phyloP scores from a whole-genome alignment of 768 basidiomycete genomes.

The Hericium coralloides region DNA sequence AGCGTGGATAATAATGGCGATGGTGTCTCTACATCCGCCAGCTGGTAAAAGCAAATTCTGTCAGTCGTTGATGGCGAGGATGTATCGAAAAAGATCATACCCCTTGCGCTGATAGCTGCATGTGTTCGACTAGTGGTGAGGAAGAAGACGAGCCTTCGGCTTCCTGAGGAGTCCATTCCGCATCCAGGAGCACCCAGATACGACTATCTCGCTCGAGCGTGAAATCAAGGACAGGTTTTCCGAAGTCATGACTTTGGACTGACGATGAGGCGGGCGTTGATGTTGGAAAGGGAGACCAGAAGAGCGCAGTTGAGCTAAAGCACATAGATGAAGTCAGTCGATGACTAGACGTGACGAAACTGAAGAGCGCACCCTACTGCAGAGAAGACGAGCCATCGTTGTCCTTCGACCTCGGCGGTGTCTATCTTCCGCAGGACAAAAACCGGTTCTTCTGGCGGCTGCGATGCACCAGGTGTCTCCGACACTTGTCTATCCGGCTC shows the following conservation, averaged over 20 bases:
- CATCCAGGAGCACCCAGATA: conserved; percentile 45
- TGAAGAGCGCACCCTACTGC: conserved; percentile 51
- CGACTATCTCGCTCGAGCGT: conserved; percentile 25
- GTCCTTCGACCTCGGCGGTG: conserved; percentile 24
- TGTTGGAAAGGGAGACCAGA: conserved; percentile 30
- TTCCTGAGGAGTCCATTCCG: conserved; percentile 23
- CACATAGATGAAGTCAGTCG: neutral
- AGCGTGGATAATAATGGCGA: neutral
- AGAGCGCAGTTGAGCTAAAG: conserved; percentile 59
- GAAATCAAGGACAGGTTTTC: conserved; percentile 55
- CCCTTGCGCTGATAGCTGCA: conserved; percentile 22
- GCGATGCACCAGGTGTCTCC: neutral
- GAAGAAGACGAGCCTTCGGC: conserved; percentile 1
- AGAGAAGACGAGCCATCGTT: conserved; percentile 48
- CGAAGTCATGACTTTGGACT: conserved; percentile 36
- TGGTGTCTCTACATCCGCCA: neutral
- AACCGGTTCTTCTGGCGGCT: conserved; percentile 1
- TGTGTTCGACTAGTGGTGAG: neutral
- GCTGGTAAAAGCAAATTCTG: neutral
- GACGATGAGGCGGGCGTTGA: neutral
- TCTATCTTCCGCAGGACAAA: conserved; percentile 17
- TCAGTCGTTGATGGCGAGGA: neutral
- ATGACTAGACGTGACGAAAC: neutral
- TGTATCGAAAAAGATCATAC: conserved; percentile 20
- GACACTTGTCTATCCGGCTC: neutral